Percentiles rank a stretch among this genome's conserved stretches.
Conservation (phyloP, 495 filamentous ascomycete genomes). For the Cladorrhinum samala region DNA sequence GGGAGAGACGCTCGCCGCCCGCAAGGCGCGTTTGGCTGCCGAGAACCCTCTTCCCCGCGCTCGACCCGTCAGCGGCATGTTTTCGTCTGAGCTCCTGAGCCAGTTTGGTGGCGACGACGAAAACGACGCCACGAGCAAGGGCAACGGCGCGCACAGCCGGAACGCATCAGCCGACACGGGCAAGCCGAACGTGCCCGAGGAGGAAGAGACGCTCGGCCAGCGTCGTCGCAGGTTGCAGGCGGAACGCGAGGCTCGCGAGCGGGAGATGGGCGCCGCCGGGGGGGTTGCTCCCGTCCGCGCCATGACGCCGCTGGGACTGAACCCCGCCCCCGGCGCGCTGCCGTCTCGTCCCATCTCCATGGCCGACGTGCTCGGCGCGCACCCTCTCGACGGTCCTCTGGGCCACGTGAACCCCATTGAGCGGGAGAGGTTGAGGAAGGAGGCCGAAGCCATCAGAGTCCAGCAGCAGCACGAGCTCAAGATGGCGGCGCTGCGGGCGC, state of each 20-base stretch:
- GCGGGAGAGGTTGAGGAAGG: slow-evolving; percentile 27
- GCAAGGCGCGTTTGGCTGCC: slow-evolving; percentile 61
- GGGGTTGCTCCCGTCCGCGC: slow-evolving; percentile 7
- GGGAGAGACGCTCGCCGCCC: slow-evolving; percentile 72
- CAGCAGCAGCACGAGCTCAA: slow-evolving; percentile 32
- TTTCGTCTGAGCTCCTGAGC: slow-evolving; percentile 71
- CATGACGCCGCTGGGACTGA: slow-evolving; percentile 1
- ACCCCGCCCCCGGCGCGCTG: slow-evolving; percentile 18
- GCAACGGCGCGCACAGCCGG: slow-evolving; percentile 18
- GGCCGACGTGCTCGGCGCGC: slow-evolving; percentile 55
- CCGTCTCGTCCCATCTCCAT: slow-evolving; percentile 52
- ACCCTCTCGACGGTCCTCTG: slow-evolving; percentile 38
- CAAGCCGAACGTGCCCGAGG: slow-evolving; percentile 38
- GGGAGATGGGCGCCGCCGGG: slow-evolving; percentile 32
- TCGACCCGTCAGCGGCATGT: slow-evolving; percentile 63
- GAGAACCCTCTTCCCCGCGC: slow-evolving; percentile 43
- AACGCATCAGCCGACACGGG: slow-evolving; percentile 6
- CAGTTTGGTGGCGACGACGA: slow-evolving; percentile 49
- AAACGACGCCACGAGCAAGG: slow-evolving; percentile 20
- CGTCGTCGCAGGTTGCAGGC: slow-evolving; percentile 73
- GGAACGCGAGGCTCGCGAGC: slow-evolving; percentile 54
- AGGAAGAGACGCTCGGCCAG: slow-evolving; percentile 86
- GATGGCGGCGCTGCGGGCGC: slow-evolving; percentile 34
- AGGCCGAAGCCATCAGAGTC: slow-evolving; percentile 30
- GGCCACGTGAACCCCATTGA: slow-evolving; percentile 27